Conservation (phyloP, 176 grass and related monocot genomes). For the Metroxylon sagu region DNA sequence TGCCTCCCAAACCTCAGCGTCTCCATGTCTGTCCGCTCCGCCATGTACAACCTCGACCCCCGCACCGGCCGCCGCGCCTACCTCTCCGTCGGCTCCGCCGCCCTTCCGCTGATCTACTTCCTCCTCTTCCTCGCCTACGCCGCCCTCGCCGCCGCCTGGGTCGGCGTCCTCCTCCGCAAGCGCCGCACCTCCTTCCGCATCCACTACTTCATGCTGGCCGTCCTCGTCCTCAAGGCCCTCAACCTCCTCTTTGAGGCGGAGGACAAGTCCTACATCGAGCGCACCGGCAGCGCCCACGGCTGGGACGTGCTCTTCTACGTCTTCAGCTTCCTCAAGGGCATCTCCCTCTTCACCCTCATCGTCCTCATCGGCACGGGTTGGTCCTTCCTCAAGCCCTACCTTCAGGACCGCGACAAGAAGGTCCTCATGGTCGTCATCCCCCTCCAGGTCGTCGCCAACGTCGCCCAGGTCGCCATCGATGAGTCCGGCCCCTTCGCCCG, state of each 20-base stretch:
- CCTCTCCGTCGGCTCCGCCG: slow-evolving; percentile 70
- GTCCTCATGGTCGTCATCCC: slow-evolving; percentile 94
- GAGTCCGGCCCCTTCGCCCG: slow-evolving; percentile 76
- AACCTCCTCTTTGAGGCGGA: slow-evolving; percentile 12
- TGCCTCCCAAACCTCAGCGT: slow-evolving; percentile 60
- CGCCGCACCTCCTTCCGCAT: slow-evolving; percentile 74
- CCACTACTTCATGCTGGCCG: slow-evolving; percentile 99
- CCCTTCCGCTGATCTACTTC: slow-evolving; percentile 69
- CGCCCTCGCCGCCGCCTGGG: slow-evolving; percentile 48
- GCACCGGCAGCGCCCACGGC: no score
- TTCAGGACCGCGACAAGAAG: slow-evolving; percentile 88
- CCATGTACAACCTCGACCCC: slow-evolving; percentile 83
- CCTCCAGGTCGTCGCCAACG: slow-evolving; percentile 88
- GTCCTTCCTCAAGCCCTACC: slow-evolving; percentile 93
- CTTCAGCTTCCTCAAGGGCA: slow-evolving; percentile 94
- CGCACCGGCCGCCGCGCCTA: slow-evolving; percentile 37
- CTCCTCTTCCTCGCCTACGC: slow-evolving; percentile 67
- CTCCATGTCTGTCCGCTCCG: slow-evolving; percentile 78
- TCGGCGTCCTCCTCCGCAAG: slow-evolving; percentile 66
- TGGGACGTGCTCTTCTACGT: slow-evolving; percentile 39
- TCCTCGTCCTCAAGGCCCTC: slow-evolving; percentile 71
- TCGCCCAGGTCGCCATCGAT: slow-evolving; percentile 84
- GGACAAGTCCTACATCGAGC: no score
- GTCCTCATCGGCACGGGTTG: slow-evolving; percentile 94
- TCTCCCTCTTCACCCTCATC: slow-evolving; percentile 94